Conservation (phyloP, 2,329 filamentous ascomycete species). For the Aquanectria penicillioides region DNA sequence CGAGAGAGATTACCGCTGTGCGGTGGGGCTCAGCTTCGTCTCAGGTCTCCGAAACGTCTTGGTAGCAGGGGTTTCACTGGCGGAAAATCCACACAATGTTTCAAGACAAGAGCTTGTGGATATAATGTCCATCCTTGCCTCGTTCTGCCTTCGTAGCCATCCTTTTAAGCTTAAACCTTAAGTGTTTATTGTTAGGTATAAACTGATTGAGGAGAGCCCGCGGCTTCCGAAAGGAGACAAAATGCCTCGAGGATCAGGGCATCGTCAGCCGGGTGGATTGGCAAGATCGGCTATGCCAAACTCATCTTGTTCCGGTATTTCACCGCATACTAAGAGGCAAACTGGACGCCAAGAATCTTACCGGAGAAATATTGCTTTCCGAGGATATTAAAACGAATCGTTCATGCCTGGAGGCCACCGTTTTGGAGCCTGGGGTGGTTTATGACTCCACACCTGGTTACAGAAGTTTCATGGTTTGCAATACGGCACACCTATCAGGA, state of each 20-base stretch:
- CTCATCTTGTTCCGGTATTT: too few species aligned
- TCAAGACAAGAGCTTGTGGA: neutral
- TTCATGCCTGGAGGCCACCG: neutral
- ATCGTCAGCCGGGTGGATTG: too few species aligned
- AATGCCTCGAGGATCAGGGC: too few species aligned
- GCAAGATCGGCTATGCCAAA: too few species aligned
- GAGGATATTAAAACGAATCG: neutral
- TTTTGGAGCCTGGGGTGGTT: neutral
- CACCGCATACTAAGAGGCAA: too few species aligned
- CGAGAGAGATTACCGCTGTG: too few species aligned
- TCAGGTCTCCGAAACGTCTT: neutral
- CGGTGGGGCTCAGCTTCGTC: neutral
- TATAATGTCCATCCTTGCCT: neutral
- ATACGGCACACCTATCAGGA: neutral
- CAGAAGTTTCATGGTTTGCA: neutral
- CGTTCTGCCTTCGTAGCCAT: neutral
- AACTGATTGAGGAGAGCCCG: too few species aligned
- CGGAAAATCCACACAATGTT: neutral
- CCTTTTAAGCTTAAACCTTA: constrained; percentile 15
- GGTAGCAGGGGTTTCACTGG: constrained; percentile 1
- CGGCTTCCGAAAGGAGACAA: too few species aligned
- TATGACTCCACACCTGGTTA: neutral
- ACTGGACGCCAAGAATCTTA: too few species aligned
- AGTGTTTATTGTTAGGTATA: neutral
- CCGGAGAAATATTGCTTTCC: too few species aligned